phyloP scores from a whole-genome alignment of 306 rosid species.

The Malus fusca region DNA sequence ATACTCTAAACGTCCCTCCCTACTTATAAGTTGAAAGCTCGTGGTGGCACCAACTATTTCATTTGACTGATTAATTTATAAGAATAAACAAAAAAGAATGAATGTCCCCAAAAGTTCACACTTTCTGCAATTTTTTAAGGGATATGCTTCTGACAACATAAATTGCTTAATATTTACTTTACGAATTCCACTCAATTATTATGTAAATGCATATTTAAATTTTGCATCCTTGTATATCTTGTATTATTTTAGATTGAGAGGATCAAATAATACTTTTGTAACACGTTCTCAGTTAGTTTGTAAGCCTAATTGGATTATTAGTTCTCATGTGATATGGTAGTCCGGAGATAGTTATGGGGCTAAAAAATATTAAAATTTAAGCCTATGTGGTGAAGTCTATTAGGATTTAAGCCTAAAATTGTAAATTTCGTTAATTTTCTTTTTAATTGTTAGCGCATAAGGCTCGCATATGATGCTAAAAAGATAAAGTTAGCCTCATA shows the following conservation, averaged over 20 bases:
- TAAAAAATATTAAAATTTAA: too few species aligned
- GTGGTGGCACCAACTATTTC: not conserved
- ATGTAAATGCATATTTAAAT: not conserved
- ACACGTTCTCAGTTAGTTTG: too few species aligned
- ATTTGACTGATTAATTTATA: not conserved
- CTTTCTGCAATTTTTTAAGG: not conserved
- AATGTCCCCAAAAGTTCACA: not conserved
- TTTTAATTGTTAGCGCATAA: too few species aligned
- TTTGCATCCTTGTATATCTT: not conserved
- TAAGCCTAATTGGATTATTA: too few species aligned
- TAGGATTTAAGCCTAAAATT: too few species aligned
- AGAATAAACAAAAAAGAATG: not conserved
- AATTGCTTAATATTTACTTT: not conserved
- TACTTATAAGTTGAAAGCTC: not conserved
- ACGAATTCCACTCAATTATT: not conserved
- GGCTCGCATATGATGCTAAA: too few species aligned
- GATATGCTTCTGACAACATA: not conserved
- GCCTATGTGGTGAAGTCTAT: too few species aligned
- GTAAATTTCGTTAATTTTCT: too few species aligned
- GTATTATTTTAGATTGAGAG: not conserved
- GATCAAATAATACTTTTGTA: not conserved
- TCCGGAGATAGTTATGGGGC: too few species aligned
- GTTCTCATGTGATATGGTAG: too few species aligned
- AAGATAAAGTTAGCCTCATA: too few species aligned
- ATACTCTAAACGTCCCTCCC: not conserved